These are phyloP conservation scores for Balamuthia mandrillaris DNA, from an alignment of 208 protist species.

Conservation along the genomic window DNA sequence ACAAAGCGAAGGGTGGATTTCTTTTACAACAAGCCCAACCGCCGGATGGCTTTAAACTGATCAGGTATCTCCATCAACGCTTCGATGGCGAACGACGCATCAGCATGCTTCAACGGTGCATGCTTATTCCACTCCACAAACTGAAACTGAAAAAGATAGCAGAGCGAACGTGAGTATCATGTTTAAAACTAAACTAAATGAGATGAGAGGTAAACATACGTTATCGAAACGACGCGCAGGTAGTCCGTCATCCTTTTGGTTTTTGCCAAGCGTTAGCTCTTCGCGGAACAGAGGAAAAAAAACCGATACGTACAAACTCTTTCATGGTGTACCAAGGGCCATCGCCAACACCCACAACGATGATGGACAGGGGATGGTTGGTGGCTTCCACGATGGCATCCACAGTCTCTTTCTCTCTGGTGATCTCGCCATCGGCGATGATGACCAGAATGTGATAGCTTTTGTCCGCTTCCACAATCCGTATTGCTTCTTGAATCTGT, in stretches of 20 bases:
- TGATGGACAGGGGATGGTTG: conserved; percentile 75
- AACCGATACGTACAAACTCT: background rate
- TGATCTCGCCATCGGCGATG: conserved; percentile 46
- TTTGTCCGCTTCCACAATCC: background rate
- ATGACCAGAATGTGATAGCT: conserved; percentile 53
- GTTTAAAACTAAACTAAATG: background rate
- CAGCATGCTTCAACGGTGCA: background rate
- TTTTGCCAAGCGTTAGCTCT: background rate
- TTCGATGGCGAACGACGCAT: background rate
- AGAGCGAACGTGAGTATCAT: background rate
- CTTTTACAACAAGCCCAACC: background rate
- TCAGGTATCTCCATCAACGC: conserved; percentile 27
- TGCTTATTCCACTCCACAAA: conserved; percentile 16
- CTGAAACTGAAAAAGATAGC: background rate
- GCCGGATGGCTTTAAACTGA: background rate
- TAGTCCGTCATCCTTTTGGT: background rate
- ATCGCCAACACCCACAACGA: conserved; percentile 83
- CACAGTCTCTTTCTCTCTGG: conserved; percentile 62
- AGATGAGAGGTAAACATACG: background rate
- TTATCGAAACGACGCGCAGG: conserved; percentile 13
- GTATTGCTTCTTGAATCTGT: conserved; percentile 3
- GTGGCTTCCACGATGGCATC: conserved; percentile 78
- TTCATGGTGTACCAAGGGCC: conserved; percentile 24
- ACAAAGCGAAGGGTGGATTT: too few relatives aligned
- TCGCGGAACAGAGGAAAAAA: background rate